phyloP scores from a whole-genome alignment of 768 basidiomycete species.

The Cyathus striatus region DNA sequence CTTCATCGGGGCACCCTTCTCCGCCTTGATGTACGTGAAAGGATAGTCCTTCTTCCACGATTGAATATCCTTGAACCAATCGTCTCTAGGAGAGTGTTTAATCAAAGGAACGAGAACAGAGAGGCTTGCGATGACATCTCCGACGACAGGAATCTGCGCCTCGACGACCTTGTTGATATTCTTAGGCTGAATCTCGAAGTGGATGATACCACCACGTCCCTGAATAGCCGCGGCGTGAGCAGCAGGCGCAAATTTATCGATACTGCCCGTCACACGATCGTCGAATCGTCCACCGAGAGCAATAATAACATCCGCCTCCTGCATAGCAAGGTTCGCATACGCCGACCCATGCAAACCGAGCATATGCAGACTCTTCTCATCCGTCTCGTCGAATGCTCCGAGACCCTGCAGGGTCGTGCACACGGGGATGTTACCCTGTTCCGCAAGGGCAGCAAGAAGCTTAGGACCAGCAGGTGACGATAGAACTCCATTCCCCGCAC shows the following conservation, averaged over 20 bases:
- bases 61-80: constrained; percentile 83
- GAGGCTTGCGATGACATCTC: constrained; percentile 86
- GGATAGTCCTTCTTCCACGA: constrained; percentile 86
- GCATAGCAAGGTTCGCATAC: constrained; percentile 97
- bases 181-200: constrained; percentile 98
- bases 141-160: constrained; percentile 88
- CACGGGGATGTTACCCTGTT: constrained; percentile 91
- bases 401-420: constrained; percentile 96
- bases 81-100: constrained; percentile 50
- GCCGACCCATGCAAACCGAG: constrained; percentile 98
- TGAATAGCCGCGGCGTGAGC: constrained; percentile 80
- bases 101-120: constrained; percentile 79
- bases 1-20: constrained; percentile 71
- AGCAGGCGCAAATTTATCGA: constrained; percentile 86
- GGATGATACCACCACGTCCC: constrained; percentile 94
- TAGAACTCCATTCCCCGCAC: constrained; percentile 89
- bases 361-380: constrained; percentile 89
- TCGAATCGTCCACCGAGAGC: constrained; percentile 96
- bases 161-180: constrained; percentile 99
- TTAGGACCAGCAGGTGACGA: constrained; percentile 77
- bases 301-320: constrained; percentile 95
- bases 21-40: constrained; percentile 76
- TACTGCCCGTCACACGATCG: constrained; percentile 93
- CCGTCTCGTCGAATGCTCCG: constrained; percentile 90
- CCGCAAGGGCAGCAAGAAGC: constrained; percentile 72